Conservation (phyloP, 441 rosid genomes). For the Populus hybrid region DNA sequence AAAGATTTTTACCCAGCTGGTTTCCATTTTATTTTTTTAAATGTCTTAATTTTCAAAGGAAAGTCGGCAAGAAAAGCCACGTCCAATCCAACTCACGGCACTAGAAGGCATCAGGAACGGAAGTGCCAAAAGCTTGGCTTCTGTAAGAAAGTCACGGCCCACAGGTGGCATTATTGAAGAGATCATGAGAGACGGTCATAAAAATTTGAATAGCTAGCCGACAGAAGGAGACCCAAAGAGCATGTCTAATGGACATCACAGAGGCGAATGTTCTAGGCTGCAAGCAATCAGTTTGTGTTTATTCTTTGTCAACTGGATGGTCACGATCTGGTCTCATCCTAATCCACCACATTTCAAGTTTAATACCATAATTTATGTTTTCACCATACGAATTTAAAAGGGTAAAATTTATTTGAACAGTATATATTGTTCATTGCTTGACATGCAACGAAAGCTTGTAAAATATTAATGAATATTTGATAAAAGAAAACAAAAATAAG, state of each 20-base stretch:
- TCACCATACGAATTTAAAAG: not conserved
- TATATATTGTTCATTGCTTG: too few species aligned
- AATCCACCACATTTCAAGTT: not conserved
- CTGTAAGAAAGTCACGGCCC: not conserved
- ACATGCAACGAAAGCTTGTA: too few species aligned
- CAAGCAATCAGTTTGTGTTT: not conserved
- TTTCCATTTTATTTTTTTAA: too few species aligned
- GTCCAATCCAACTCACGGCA: not conserved
- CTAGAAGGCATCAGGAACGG: not conserved
- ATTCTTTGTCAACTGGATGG: not conserved
- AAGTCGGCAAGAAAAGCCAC: not conserved
- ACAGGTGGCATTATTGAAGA: not conserved
- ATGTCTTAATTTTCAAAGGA: not conserved
- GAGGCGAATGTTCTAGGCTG: not conserved
- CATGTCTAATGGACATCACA: not conserved
- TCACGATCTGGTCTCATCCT: not conserved
- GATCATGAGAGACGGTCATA: not conserved
- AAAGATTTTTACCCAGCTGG: too few species aligned
- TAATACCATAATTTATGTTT: too few species aligned
- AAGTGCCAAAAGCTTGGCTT: not conserved
- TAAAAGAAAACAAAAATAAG: too few species aligned
- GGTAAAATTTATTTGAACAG: not conserved
- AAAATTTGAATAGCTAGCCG: not conserved
- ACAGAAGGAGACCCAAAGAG: not conserved
- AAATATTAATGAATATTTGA: too few species aligned